phyloP scores from a whole-genome alignment of 2,329 filamentous ascomycete genomes.

The Penicillium rolfsii region DNA sequence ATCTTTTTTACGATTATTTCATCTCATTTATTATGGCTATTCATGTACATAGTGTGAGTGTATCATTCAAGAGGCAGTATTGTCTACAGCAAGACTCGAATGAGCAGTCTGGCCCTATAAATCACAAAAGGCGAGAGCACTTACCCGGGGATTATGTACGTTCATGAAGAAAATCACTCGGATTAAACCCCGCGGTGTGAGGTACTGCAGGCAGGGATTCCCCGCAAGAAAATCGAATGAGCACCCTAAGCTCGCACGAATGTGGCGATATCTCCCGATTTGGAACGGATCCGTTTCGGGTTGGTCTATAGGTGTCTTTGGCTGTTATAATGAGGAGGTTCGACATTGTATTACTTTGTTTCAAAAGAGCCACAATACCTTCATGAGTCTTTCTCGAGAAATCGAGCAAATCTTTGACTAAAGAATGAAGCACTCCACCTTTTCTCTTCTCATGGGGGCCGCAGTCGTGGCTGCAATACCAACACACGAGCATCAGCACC shows the following conservation, averaged over 20 bases:
- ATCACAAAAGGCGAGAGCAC: no score
- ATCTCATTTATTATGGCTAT: no score
- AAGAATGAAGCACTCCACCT: conserved; percentile 17
- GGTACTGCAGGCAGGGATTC: neutral
- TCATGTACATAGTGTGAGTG: no score
- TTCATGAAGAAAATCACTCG: no score
- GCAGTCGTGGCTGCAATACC: conserved; percentile 26
- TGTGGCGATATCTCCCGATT: neutral
- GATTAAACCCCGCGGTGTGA: neutral
- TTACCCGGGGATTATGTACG: no score
- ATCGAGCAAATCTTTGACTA: neutral
- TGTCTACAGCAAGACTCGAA: no score
- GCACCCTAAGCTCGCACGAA: neutral
- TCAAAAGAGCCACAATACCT: neutral
- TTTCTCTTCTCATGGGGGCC: conserved; percentile 16
- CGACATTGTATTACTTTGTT: neutral
- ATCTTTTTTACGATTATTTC: no score
- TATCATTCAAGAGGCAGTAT: no score
- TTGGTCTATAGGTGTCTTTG: neutral
- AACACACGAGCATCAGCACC: conserved; percentile 10
- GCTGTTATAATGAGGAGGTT: neutral
- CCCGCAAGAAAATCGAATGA: neutral
- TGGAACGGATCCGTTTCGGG: neutral
- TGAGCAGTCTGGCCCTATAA: no score
- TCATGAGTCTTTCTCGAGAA: no score